Evolutionary conservation across 163 green algal species (phyloP), one percentile per base, ranked within the genome.

Genomic region (Trebouxia gelatinosa): DNA sequence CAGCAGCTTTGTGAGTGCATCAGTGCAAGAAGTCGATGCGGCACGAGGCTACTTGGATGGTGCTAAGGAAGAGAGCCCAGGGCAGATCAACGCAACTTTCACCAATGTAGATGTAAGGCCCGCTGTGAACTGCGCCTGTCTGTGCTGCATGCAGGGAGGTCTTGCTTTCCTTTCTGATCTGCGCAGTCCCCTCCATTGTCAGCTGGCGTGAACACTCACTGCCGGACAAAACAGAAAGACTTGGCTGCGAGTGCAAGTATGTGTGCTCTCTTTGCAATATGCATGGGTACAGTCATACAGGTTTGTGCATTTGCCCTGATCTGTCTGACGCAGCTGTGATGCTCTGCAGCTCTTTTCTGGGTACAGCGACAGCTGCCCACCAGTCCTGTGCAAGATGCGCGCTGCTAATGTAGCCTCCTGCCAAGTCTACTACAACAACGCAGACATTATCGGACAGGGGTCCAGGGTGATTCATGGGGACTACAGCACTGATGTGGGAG

Each of bases 71-170:
- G 64, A 72, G 35, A 29, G 35, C 21, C 64, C 64, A n/a, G 64
- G 64, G 5, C 64, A 72, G 35, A 72, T 5, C 17, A 72, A 72
- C 34, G 64, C 64, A 32, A 72, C 35, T 23, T 72, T 72, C n/a
- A 72, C 64, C 4, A 72, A 51, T 54, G 35, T 72, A 37, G 64
- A 72, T 32, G 64, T 72, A 72, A 72, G 64, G 17, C 35, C n/a
- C n/a, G n/a, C n/a, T n/a, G n/a, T n/a, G n/a, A n/a, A n/a, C n/a
- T n/a, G n/a, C n/a, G n/a, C n/a, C n/a, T n/a, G n/a, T n/a, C n/a
- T n/a, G n/a, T n/a, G n/a, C n/a, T n/a, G n/a, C n/a, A n/a, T n/a
- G n/a, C n/a, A n/a, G n/a, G n/a, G n/a, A n/a, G n/a, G n/a, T n/a
- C n/a, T n/a, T n/a, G n/a, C n/a, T n/a, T n/a, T n/a, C n/a, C n/a